Conservation (phyloP, 2,329 filamentous ascomycete species). For the Cercospora sesami region DNA sequence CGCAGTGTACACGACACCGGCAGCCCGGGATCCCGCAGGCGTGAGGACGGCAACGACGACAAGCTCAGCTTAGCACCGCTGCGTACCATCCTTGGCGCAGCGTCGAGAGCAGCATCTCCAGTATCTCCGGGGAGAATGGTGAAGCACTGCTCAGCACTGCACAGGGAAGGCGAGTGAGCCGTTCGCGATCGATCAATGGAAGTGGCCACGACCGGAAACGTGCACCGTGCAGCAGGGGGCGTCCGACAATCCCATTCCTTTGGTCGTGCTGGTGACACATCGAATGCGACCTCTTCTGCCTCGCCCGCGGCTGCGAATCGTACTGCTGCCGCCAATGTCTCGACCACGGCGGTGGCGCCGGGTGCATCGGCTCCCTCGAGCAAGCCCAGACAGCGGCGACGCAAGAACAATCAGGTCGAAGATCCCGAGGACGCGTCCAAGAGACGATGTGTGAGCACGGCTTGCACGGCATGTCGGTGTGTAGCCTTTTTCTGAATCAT, state of each 20-base stretch:
- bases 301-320: not conserved
- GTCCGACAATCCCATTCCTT: conserved; percentile 1
- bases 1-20: not conserved
- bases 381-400: conserved; percentile 30
- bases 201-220: conserved; percentile 16
- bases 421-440: conserved; percentile 45
- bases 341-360: not conserved
- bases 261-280: not conserved
- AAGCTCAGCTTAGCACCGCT: not conserved
- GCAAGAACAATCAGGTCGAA: conserved; percentile 28
- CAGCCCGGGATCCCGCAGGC: not conserved
- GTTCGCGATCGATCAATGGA: conserved; percentile 11
- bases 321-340: not conserved
- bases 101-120: conserved; percentile 14
- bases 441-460: conserved; percentile 44
- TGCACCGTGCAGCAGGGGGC: conserved; percentile 16
- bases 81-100: conserved; percentile 1
- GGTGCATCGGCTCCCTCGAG: not conserved
- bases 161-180: conserved; percentile 16
- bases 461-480: conserved; percentile 39
- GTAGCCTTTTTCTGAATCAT: conserved; percentile 6
- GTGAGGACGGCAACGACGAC: not conserved
- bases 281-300: conserved; percentile 9
- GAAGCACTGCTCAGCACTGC: conserved; percentile 3
- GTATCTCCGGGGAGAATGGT: conserved; percentile 22